Base-by-base conservation (phyloP, 192 early-diverging fungal species). In the Linnemannia hyalina region DNA sequence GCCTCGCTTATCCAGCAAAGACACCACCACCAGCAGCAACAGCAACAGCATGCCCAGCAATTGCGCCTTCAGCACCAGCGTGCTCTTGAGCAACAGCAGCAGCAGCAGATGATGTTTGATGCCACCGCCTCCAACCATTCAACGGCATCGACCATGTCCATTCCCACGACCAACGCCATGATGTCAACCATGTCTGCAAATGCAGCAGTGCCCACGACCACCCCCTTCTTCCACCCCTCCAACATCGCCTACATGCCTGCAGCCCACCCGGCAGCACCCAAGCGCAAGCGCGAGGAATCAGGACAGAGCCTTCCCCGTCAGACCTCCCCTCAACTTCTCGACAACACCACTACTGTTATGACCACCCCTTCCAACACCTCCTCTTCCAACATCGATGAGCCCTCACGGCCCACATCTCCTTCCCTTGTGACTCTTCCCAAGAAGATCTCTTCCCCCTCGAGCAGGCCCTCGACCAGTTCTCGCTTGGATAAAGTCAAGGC, bases 401-500 rank as follows among this genome's bases (percentile, higher is more conserved):
- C 78, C 29, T 57, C 71, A 38, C 60, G 68, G 32, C 70, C 76
- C 4, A 11, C 76, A 29, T 74, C 72, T 52, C 42, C 78, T 35
- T 54, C 80, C 77, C 40, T 71, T 70, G 68, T 70, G 29, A 70
- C 77, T 20, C 76, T 68, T 6, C 49, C 71, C 6, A 73, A 26
- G 47, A 69, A 73, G 42, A 35, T 63, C 68, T 68, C 83, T 49
- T 44, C 70, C 7, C 36, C 54, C 20, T 46, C 79, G 35, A 70
- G 72, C 74, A 75, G 71, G 70, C 69, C 60, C 74, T 85, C 84
- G 52, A 86, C 84, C 20, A 81, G 79, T 55, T 80, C 84, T 32
- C 84, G 84, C 26, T 65, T 86, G 75, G 84, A 86, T 75, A 86
- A 86, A 78, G 76, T 86, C 80, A 86, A 78, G 79, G 10, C 79